Conservation (phyloP, 23 red algal species). For the Agarophyton chilense region DNA sequence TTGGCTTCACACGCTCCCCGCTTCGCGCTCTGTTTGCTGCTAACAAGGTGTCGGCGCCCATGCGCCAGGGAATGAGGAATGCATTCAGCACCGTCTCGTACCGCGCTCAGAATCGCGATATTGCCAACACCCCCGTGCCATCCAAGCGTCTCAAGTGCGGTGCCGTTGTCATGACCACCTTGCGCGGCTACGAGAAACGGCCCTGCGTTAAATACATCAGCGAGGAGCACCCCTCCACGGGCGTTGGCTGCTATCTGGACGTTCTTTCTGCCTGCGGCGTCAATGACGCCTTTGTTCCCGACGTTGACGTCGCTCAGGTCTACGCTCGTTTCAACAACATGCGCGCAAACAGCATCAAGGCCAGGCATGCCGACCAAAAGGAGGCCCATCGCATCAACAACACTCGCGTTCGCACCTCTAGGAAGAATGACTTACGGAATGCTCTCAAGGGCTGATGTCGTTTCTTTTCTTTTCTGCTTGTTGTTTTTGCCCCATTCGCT, state of each 20-base stretch:
- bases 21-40: conserved; percentile 34
- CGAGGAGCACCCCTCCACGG: conserved; percentile 35
- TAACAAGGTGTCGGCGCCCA: conserved; percentile 28
- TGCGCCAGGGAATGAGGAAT: conserved; percentile 54
- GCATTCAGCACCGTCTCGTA: conserved; percentile 34
- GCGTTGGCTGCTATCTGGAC: conserved; percentile 69
- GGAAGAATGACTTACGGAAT: conserved; percentile 42
- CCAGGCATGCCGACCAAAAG: conserved; percentile 36
- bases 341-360: conserved; percentile 25
- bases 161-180: conserved; percentile 21
- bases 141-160: conserved; percentile 51
- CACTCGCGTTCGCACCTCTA: neutral
- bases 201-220: conserved; percentile 15
- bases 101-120: conserved; percentile 47
- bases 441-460: conserved; percentile 14
- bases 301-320: conserved; percentile 52
- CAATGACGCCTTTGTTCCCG: conserved; percentile 59
- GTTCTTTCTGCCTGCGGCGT: conserved; percentile 58
- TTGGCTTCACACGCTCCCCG: conserved; percentile 30
- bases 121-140: conserved; percentile 40
- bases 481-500: too few relatives aligned
- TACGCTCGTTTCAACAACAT: conserved; percentile 56
- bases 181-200: conserved; percentile 21
- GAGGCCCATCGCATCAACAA: conserved; percentile 34
- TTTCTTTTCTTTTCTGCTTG: neutral